Evolutionary conservation across 2,329 filamentous ascomycete species (phyloP), one percentile per base, ranked within the genome.

Genomic region (Nemania bipapillata): DNA sequence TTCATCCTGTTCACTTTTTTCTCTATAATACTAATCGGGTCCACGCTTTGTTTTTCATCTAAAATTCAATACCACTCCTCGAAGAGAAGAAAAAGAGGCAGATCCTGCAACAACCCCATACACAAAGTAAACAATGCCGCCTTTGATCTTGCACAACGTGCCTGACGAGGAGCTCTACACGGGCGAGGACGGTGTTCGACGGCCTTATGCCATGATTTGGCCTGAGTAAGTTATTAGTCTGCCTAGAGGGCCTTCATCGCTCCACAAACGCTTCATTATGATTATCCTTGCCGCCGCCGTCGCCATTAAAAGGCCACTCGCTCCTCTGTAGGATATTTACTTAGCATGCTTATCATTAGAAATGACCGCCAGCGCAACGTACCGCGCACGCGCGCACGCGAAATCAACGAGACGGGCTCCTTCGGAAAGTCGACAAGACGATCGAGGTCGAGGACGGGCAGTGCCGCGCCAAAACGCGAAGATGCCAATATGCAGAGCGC

Each of bases 401-500:
- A 80, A 68, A 83, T 85, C n/a, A 83, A 87, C 64, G 88, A 90
- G 77, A 85, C 87, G 2, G 89, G 89, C 47, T 89, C 89, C 2
- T 91, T 91, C 78, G 89, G 89, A 67, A 90, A 89, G 77, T 90
- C 89, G n/a, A 89, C 86, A 52, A 83, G 88, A 56, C 84, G 89
- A 69, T 89, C 88, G 54, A 84, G 88, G 73, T 89, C 87, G 30
- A 85, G 87, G 72, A 89, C 87, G 4, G 87, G 86, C 69, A 90
- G 76, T 55, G 69, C 84, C 9, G 85, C 85, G 37, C 83, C 87
- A 40, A 84, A 85, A 75, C 84, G 84, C 71, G 88, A 90, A 77
- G 88, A 90, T 76, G 87, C 87, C 20, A 90, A 87, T 2, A 83
- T 88, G 73, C 84, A 86, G 64, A 87, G 85, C 11, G 89, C 88